Evolutionary conservation across 345 rosid species (phyloP).

Genomic region (Gossypium longicalyx): DNA sequence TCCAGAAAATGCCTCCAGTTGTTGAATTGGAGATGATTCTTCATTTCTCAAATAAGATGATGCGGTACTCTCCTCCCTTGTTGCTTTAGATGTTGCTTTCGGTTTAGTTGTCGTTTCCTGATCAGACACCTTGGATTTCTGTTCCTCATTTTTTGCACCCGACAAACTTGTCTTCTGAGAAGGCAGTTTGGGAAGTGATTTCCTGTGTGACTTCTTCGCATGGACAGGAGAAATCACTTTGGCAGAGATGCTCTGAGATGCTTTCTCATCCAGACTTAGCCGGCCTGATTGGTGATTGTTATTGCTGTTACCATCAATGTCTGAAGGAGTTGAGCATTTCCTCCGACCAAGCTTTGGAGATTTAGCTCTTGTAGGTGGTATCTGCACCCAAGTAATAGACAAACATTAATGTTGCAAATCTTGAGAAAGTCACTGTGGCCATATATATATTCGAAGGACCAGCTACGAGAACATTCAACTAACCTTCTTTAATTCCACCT

Average conservation of each 20-base stretch:
- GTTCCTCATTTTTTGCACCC: background rate
- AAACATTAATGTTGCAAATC: background rate
- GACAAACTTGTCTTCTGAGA: background rate
- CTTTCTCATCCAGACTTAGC: background rate
- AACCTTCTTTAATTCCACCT: constrained; percentile 89
- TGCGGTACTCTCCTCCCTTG: background rate
- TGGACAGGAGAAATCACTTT: background rate
- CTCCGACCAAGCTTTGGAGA: constrained; percentile 9
- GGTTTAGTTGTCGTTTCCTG: background rate
- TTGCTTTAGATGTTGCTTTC: background rate
- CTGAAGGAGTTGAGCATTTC: background rate
- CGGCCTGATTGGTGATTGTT: background rate
- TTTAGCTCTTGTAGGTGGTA: constrained; percentile 3
- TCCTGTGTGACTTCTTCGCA: background rate
- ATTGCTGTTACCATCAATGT: background rate
- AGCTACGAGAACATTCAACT: background rate
- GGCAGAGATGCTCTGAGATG: background rate
- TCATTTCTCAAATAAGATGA: background rate
- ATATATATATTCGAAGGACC: background rate
- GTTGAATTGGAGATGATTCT: background rate
- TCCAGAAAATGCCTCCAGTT: background rate
- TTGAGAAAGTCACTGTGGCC: background rate
- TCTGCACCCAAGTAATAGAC: background rate
- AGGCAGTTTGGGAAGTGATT: constrained; percentile 9
- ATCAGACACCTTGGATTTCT: background rate